These are phyloP conservation scores for Pyrenula aspistea DNA, from an alignment of 495 filamentous ascomycete species.

Conservation along the genomic window DNA sequence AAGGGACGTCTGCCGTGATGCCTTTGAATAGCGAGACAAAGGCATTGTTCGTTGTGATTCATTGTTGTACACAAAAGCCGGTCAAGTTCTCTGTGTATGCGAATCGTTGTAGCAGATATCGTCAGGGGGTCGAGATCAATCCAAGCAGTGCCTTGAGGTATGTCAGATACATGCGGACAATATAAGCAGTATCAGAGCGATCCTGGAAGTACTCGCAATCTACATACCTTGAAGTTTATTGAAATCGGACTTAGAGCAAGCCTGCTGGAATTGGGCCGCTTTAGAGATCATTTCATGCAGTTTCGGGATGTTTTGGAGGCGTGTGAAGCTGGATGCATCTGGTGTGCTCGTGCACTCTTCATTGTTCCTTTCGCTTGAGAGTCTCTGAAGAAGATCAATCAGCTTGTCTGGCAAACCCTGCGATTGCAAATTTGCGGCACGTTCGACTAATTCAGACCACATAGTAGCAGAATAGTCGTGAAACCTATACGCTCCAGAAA, in stretches of 20 bases:
- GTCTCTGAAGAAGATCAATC: constrained; percentile 2
- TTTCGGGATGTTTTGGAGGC: neutral
- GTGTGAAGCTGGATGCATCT: neutral
- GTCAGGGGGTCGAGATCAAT: constrained; percentile 7
- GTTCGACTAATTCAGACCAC: constrained; percentile 8
- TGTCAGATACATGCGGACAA: too few species aligned
- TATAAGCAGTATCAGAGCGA: too few species aligned
- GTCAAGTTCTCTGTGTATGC: constrained; percentile 7
- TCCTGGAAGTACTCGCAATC: too few species aligned
- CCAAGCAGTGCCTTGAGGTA: neutral
- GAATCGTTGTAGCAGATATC: constrained; percentile 3
- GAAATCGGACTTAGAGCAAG: neutral
- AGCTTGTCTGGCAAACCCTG: constrained; percentile 4
- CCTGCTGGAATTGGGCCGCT: neutral
- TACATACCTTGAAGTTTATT: neutral
- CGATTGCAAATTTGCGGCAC: constrained; percentile 2
- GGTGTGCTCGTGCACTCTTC: constrained; percentile 1
- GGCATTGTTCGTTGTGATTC: constrained; percentile 1
- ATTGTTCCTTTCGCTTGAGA: constrained; percentile 2
- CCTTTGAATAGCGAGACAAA: constrained; percentile 4
- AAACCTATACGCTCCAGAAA: constrained; percentile 9
- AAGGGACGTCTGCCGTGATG: constrained; percentile 8
- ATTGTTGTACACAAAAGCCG: neutral
- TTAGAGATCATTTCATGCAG: neutral
- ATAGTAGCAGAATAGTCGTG: constrained; percentile 6